Base-by-base conservation (phyloP, 148 eudicot species). In the Camellia sinensis region DNA sequence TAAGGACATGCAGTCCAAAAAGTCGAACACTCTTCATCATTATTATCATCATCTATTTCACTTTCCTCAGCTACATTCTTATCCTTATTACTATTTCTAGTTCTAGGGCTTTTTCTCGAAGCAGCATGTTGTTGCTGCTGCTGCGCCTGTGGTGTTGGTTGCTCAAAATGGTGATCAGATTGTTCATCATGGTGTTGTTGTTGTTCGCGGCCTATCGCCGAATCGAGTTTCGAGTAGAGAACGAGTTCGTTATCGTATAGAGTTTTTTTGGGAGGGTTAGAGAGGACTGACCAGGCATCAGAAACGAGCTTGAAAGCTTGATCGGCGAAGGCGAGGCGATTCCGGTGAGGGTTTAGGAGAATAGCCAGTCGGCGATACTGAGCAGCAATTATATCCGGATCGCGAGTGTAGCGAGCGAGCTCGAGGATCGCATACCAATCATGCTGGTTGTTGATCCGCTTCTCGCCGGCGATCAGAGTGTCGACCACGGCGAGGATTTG, bases 1-100 rank as follows among this genome's bases (percentile, higher is more conserved):
- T 95, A 95, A 17, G 99, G 97, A 54, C 99, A 95, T 6, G 94
- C 91, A 3, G 99, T 93, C 99, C 99, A 95, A 75, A 95, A 90
- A 10, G 85, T 83, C 54, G 66, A 53, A 22, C 69, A 84, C 22
- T 19, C 75, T 48, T 63, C 84, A 71, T 54, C 80, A 18, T n/a
- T 68, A 11, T 66, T 66, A 40, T 22, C 68, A 22, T 67, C 48
- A 45, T 60, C 67, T 6, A 40, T 11, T 14, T 52, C 82, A n/a
- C 70, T 57, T 6, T 73, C 83, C 56, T 61, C 66, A 40, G 61
- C 50, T 48, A 11, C 54, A n/a, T 19, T 63, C 18, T 5, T 61
- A 54, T 62, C 73, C 65, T 67, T 65, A 80, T 74, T 73, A 65
- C 53, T 82, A 84, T 65, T 69, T 21, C 21, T 69, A 21, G 70